Evolutionary conservation across 208 protist species (phyloP).

Genomic region (Balamuthia mandrillaris): DNA sequence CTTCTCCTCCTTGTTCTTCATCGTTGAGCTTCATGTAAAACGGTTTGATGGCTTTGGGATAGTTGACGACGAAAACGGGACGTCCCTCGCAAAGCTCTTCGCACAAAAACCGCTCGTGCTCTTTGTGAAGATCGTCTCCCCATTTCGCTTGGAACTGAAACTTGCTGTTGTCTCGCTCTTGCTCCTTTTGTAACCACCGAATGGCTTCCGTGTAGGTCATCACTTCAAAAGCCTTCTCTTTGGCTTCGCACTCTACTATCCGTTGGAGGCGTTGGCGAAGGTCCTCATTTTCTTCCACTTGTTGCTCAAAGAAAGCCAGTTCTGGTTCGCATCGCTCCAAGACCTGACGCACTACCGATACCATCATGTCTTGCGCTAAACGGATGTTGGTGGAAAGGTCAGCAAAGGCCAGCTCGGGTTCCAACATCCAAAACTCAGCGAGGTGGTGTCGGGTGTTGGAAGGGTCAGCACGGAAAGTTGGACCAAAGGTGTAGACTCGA

Average conservation of each 20-base stretch:
- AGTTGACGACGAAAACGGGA: slow-evolving; percentile 72
- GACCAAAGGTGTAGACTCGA: slow-evolving; percentile 78
- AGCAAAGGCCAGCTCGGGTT: slow-evolving; percentile 78
- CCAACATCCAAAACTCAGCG: slow-evolving; percentile 84
- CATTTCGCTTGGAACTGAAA: slow-evolving; percentile 59
- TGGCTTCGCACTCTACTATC: no score
- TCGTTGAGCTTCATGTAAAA: slow-evolving; percentile 73
- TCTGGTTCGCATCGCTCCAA: no score
- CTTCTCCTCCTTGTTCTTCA: slow-evolving; percentile 46
- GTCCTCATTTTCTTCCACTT: no score
- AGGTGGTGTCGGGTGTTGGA: slow-evolving; percentile 72
- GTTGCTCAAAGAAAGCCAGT: no score
- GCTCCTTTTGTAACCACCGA: slow-evolving; percentile 50
- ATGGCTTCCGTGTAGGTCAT: slow-evolving; percentile 74
- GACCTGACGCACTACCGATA: no score
- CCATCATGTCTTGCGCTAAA: slow-evolving; percentile 55
- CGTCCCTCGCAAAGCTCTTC: neutral
- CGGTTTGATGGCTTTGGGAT: slow-evolving; percentile 70
- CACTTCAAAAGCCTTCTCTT: no score
- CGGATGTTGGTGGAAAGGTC: slow-evolving; percentile 54
- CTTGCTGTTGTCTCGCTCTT: slow-evolving; percentile 23
- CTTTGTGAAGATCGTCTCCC: slow-evolving; percentile 67
- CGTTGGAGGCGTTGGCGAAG: no score
- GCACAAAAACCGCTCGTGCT: slow-evolving; percentile 70
- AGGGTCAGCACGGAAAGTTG: slow-evolving; percentile 75